phyloP scores from a whole-genome alignment of 169 alveolate species.

The Eimeria sp. region DNA sequence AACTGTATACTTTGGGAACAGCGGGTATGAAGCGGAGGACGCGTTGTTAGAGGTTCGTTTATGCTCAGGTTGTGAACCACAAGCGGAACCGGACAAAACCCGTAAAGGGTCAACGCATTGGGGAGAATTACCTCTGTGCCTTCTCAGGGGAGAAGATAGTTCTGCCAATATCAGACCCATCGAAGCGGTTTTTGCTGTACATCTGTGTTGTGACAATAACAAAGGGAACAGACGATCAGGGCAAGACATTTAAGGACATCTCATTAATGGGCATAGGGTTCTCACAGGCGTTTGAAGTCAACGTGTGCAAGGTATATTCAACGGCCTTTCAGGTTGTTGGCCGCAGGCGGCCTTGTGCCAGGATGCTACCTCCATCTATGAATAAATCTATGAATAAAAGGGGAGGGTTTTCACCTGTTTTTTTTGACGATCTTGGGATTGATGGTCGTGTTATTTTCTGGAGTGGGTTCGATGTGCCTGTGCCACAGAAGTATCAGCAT shows the following conservation, averaged over 20 bases:
- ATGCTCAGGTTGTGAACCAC: constrained; percentile 58
- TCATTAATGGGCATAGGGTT: constrained; percentile 74
- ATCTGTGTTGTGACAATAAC: constrained; percentile 51
- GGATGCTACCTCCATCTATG: neutral
- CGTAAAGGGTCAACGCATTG: constrained; percentile 43
- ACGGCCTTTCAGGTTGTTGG: neutral
- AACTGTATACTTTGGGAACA: neutral
- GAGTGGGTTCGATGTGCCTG: neutral
- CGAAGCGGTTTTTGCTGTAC: constrained; percentile 56
- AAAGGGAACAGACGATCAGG: constrained; percentile 48
- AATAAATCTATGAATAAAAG: too few relatives aligned
- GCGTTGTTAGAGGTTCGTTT: neutral
- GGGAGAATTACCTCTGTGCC: constrained; percentile 5
- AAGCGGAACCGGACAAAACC: constrained; percentile 63
- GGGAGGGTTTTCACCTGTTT: neutral
- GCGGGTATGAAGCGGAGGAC: neutral
- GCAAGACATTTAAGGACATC: constrained; percentile 58
- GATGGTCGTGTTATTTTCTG: neutral
- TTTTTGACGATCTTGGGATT: too few relatives aligned
- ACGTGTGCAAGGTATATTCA: constrained; percentile 56
- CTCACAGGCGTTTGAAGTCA: constrained; percentile 47
- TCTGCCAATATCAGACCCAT: constrained; percentile 69
- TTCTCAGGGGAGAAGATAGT: constrained; percentile 48
- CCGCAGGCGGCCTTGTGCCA: neutral
- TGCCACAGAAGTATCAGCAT: constrained; percentile 51